phyloP scores from a whole-genome alignment of 805 yeast species.

The Komagataella pseudopastoris region DNA sequence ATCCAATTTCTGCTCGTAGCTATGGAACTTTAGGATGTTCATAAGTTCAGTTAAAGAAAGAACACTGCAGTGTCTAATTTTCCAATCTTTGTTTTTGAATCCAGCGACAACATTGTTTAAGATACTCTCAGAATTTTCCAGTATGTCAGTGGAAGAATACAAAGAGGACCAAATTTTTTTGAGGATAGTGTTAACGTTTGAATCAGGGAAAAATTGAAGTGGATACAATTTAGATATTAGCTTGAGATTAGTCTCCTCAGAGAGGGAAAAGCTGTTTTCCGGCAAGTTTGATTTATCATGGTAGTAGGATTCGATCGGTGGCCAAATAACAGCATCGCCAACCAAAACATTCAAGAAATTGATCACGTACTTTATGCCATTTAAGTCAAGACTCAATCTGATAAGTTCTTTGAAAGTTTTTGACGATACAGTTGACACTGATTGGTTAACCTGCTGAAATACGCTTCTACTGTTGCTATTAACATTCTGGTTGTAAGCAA shows the following conservation, averaged over 20 bases:
- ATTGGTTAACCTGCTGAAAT: background rate
- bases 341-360: background rate
- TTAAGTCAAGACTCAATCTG: background rate
- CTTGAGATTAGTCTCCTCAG: constrained; percentile 10
- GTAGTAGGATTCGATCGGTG: background rate
- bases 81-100: constrained; percentile 82
- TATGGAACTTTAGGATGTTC: constrained; percentile 40
- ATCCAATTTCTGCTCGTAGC: constrained; percentile 38
- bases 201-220: constrained; percentile 75
- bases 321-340: background rate
- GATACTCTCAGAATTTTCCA: constrained; percentile 41
- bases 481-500: background rate
- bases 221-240: constrained; percentile 76
- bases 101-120: constrained; percentile 48
- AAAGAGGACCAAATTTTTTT: constrained; percentile 75
- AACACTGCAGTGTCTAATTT: constrained; percentile 81
- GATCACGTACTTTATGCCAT: background rate
- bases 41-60: constrained; percentile 58
- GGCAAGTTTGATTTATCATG: background rate
- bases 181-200: constrained; percentile 71
- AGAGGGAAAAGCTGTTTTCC: background rate
- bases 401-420: background rate
- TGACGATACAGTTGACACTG: background rate
- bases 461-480: background rate
- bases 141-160: constrained; percentile 36